A percentile compares a stretch with the other conserved stretches of the same genome.
Conservation (phyloP, 2,329 filamentous ascomycete species). For the Tolypocladium cylindrosporum region DNA sequence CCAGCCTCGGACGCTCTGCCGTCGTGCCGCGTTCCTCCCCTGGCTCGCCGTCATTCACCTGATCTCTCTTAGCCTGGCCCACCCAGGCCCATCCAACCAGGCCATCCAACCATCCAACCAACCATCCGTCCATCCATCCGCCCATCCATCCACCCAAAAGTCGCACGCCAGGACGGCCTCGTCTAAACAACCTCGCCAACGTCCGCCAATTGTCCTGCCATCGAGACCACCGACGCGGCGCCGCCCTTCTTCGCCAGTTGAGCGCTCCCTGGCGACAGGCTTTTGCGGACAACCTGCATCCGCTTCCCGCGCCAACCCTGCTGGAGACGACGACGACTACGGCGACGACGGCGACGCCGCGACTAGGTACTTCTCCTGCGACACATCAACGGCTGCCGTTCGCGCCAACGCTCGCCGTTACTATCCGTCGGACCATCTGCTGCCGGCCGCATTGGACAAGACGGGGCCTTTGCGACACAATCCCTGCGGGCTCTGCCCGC, state of each 20-base stretch:
- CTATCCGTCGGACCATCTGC: background rate
- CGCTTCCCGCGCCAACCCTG: background rate
- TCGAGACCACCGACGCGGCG: background rate
- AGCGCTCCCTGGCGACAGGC: background rate
- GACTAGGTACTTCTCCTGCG: background rate
- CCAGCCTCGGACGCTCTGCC: background rate
- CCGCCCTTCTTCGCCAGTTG: background rate
- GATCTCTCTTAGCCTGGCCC: constrained; percentile 6
- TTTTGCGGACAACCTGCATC: background rate
- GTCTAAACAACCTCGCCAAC: background rate
- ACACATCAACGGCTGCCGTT: background rate
- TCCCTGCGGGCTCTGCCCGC: background rate
- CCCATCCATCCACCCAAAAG: background rate
- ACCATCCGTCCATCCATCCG: background rate
- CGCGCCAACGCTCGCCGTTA: background rate
- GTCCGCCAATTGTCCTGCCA: background rate
- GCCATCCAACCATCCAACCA: background rate
- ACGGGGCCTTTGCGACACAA: background rate
- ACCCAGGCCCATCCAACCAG: constrained; percentile 2
- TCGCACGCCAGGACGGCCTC: background rate
- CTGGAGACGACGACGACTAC: background rate
- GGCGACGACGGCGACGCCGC: background rate
- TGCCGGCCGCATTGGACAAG: background rate
- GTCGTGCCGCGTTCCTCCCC: background rate
- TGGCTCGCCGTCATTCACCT: constrained; percentile 5